Evolutionary conservation across 257 asterid species (phyloP).

Genomic region (Ophiorrhiza pumila): DNA sequence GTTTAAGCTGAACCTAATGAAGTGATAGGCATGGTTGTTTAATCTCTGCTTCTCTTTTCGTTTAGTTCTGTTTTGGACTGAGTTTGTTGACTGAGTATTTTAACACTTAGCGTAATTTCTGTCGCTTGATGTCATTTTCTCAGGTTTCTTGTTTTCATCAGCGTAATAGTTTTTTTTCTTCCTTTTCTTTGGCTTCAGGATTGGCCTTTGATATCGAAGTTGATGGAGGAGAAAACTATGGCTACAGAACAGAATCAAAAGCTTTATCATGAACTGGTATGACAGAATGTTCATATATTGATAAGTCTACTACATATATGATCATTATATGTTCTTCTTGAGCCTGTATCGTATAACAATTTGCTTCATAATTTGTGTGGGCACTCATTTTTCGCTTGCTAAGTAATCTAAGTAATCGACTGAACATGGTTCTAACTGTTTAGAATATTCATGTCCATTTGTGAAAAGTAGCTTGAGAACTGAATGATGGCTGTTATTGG

Average conservation of each 20-base stretch:
- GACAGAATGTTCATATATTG: conserved; percentile 11
- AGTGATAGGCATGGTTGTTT: not conserved
- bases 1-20: not conserved
- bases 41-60: not conserved
- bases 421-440: not conserved
- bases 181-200: conserved; percentile 37
- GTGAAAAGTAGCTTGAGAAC: not conserved
- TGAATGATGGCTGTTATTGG: not conserved
- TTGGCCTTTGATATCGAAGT: conserved; percentile 43
- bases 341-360: not conserved
- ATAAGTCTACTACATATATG: not conserved
- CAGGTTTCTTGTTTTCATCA: not conserved
- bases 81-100: not conserved
- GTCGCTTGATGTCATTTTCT: not conserved
- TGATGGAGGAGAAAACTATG: conserved; percentile 64
- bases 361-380: not conserved
- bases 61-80: not conserved
- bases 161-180: conserved; percentile 6
- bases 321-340: not conserved
- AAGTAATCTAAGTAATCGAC: not conserved
- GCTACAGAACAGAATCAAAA: conserved; percentile 54
- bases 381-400: not conserved
- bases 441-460: not conserved
- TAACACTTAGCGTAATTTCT: not conserved
- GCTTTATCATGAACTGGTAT: conserved; percentile 70